These are phyloP conservation scores for Calonectria hongkongensis DNA, from an alignment of 2,329 filamentous ascomycete species.

Conservation along the genomic window DNA sequence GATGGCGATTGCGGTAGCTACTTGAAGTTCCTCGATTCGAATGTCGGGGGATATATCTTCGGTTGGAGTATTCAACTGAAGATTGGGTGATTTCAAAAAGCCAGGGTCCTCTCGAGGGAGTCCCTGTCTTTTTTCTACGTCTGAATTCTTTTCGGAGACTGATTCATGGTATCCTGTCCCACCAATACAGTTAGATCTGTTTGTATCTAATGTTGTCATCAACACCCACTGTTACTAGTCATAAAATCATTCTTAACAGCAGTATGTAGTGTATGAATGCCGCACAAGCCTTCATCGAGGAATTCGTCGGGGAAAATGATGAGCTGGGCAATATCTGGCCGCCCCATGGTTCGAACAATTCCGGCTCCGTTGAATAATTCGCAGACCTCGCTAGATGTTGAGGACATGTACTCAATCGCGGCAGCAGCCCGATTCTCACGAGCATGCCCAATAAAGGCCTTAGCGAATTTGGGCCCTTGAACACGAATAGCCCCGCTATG, in stretches of 20 bases:
- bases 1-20: no score
- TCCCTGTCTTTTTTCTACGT: neutral
- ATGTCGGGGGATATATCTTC: no score
- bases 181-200: no score
- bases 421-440: conserved; percentile 46
- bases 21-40: no score
- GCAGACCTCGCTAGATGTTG: conserved; percentile 53
- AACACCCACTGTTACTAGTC: no score
- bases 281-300: neutral
- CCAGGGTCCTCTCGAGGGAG: neutral
- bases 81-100: neutral
- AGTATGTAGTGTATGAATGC: no score
- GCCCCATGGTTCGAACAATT: conserved; percentile 17
- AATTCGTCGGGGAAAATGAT: conserved; percentile 20
- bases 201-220: no score
- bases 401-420: conserved; percentile 56
- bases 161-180: neutral
- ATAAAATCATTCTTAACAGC: no score
- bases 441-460: conserved; percentile 54
- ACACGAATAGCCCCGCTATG: conserved; percentile 53
- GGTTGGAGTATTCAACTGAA: neutral
- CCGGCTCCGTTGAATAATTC: conserved; percentile 52
- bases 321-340: conserved; percentile 5
- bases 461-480: conserved; percentile 41
- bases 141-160: neutral